These are phyloP conservation scores for Aspergillus leporis DNA, from an alignment of 495 filamentous ascomycete genomes.

Conservation along the genomic window DNA sequence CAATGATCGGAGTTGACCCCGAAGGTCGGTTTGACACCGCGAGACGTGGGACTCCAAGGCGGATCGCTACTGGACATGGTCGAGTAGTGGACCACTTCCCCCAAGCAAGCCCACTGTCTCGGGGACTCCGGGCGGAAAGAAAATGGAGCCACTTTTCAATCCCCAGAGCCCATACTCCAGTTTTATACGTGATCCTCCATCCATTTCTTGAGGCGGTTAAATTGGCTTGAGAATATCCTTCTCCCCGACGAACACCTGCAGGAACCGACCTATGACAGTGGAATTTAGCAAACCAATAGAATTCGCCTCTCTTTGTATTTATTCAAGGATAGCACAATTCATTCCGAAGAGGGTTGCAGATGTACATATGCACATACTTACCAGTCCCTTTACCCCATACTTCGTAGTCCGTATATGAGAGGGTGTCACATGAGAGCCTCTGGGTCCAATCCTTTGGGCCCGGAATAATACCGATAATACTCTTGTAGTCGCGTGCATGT, in stretches of 20 bases:
- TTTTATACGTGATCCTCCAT: background rate
- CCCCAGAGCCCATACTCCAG: slow-evolving; percentile 4
- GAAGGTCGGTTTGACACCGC: background rate
- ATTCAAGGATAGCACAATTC: background rate
- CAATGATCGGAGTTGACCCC: background rate
- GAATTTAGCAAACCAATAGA: background rate
- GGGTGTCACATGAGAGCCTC: background rate
- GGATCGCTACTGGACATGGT: background rate
- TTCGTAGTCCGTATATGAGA: background rate
- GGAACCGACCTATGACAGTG: background rate
- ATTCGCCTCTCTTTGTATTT: background rate
- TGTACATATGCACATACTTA: background rate
- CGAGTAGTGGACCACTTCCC: background rate
- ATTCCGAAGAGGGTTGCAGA: background rate
- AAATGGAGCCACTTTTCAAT: background rate
- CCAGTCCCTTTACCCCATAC: background rate
- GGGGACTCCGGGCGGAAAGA: background rate
- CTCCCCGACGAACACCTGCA: background rate
- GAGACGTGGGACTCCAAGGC: background rate
- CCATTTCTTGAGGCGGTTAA: background rate
- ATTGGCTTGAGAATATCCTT: background rate
- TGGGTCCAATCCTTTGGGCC: slow-evolving; percentile 2
- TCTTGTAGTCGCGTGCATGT: slow-evolving; percentile 5
- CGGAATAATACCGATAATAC: background rate
- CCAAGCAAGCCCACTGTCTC: background rate